phyloP scores from a whole-genome alignment of 257 asterid genomes.

The Buddleja alternifolia region DNA sequence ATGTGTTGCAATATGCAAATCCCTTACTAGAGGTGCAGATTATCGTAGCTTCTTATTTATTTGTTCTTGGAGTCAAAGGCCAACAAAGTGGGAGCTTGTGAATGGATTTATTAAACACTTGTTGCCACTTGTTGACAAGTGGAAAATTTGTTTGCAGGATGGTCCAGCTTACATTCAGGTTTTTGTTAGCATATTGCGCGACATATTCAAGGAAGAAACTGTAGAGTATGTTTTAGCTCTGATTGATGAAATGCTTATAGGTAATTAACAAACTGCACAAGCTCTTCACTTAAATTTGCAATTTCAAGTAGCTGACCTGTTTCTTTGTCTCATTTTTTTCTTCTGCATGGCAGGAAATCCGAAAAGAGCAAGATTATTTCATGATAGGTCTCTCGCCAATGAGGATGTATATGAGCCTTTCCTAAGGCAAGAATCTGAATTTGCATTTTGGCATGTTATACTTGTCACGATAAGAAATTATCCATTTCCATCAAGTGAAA shows the following conservation, averaged over 20 bases:
- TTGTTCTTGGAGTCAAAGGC: background rate
- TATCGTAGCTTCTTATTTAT: background rate
- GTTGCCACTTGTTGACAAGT: constrained; percentile 18
- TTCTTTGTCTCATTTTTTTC: constrained; percentile 6
- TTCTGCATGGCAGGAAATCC: constrained; percentile 69
- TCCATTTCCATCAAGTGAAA: background rate
- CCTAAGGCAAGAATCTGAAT: constrained; percentile 57
- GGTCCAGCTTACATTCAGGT: constrained; percentile 81
- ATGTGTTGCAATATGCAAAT: constrained; percentile 23
- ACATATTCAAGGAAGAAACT: constrained; percentile 84
- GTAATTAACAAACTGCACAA: constrained; percentile 38
- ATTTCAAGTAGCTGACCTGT: constrained; percentile 26
- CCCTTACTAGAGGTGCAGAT: constrained; percentile 6
- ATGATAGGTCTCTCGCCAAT: constrained; percentile 63
- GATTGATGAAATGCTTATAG: constrained; percentile 83
- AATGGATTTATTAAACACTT: constrained; percentile 17
- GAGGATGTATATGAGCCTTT: constrained; percentile 92
- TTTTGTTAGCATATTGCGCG: constrained; percentile 81
- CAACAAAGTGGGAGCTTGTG: background rate
- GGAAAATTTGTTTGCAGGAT: constrained; percentile 57
- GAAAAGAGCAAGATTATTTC: constrained; percentile 82
- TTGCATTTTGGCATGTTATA: constrained; percentile 14
- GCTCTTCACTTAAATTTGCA: constrained; percentile 3
- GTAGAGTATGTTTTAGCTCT: constrained; percentile 86
- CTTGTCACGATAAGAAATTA: background rate